A percentile compares a stretch with the other conserved stretches of the same genome.
phyloP scores from a whole-genome alignment of 2,329 filamentous ascomycete genomes.

The Myriosclerotinia curreyana region DNA sequence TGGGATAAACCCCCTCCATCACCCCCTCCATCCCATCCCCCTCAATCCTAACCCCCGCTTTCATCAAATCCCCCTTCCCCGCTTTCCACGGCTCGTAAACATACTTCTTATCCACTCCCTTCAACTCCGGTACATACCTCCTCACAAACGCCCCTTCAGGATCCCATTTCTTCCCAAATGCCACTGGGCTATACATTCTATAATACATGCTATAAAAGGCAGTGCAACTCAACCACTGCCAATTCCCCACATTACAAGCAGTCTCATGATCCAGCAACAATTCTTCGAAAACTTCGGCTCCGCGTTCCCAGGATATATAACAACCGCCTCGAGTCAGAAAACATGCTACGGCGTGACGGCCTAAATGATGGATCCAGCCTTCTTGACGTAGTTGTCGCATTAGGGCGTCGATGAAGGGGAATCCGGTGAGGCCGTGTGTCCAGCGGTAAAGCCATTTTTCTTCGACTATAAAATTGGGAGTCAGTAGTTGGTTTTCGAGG shows the following conservation, averaged over 20 bases:
- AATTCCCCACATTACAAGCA: slow-evolving; percentile 71
- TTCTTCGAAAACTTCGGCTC: slow-evolving; percentile 75
- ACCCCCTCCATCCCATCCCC: slow-evolving; percentile 48
- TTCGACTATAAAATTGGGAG: slow-evolving; percentile 44
- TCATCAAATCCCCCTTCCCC: slow-evolving; percentile 63
- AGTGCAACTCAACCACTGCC: slow-evolving; percentile 74
- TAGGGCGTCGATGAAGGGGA: slow-evolving; percentile 76
- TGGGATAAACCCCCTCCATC: slow-evolving; percentile 58
- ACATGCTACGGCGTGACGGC: slow-evolving; percentile 73
- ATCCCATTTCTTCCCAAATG: slow-evolving; percentile 75
- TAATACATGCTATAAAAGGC: slow-evolving; percentile 74
- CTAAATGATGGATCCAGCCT: slow-evolving; percentile 79
- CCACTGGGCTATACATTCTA: slow-evolving; percentile 66
- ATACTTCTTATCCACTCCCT: slow-evolving; percentile 59
- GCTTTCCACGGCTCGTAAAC: slow-evolving; percentile 82
- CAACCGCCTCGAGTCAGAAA: slow-evolving; percentile 78
- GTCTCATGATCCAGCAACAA: slow-evolving; percentile 72
- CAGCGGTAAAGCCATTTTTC: slow-evolving; percentile 67
- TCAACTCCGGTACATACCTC: slow-evolving; percentile 65
- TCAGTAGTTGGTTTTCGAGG: too few relatives aligned
- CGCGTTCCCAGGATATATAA: slow-evolving; percentile 76
- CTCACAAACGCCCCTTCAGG: slow-evolving; percentile 62
- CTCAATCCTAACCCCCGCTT: slow-evolving; percentile 60
- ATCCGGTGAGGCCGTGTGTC: slow-evolving; percentile 67
- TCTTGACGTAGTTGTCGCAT: slow-evolving; percentile 71